Base-by-base conservation (phyloP, 106 monocot genomes). In the Platanthera guangdongensis region DNA sequence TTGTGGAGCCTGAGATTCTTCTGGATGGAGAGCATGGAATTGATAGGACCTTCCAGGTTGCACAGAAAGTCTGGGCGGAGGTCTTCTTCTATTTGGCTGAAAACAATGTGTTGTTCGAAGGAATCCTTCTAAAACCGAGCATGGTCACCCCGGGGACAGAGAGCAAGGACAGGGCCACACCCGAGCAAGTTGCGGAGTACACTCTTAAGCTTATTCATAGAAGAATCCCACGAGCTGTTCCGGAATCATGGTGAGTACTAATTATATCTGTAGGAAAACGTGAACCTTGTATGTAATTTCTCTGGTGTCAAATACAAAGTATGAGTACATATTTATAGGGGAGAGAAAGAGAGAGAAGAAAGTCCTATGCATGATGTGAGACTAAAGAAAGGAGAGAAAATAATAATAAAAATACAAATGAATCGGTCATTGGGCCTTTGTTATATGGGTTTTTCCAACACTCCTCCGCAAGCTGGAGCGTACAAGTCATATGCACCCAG, bases 91-190 rank as follows among this genome's bases (percentile, higher is more conserved):
- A 89, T 77, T 30, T 92, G 77, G 92, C 92, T 28, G 81, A 85
- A 78, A 92, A 92, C 83, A 92, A 87, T 77, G 92, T 92, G 47
- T 71, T 85, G 85, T 92, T 77, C 68, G 92, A 92, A 73, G 92
- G 92, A 21, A 92, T 92, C 75, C 85, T 92, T 1, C 80, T 92
- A 8, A 92, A 92, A 74, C 92, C 92, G 8, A 89, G 88, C 92
- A 92, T 92, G 92, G 92, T 92, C 6, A 92, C 92, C 48, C 92
- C 92, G 5, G 88, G 88, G 6, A 88, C 92, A 6, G 88, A 89
- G 59, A 83, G 84, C 92, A 88, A 88, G 73, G 88, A 92, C 51
- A 89, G 51, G 46, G 86, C 88, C 19, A 77, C 92, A 4, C 88
- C 92, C 5, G 83, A 87, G 18, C 76, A 89, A 78, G 88, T 89